These are phyloP conservation scores for Domatiomyces catenatus DNA, from an alignment of 2,329 filamentous ascomycete species.

Conservation along the genomic window DNA sequence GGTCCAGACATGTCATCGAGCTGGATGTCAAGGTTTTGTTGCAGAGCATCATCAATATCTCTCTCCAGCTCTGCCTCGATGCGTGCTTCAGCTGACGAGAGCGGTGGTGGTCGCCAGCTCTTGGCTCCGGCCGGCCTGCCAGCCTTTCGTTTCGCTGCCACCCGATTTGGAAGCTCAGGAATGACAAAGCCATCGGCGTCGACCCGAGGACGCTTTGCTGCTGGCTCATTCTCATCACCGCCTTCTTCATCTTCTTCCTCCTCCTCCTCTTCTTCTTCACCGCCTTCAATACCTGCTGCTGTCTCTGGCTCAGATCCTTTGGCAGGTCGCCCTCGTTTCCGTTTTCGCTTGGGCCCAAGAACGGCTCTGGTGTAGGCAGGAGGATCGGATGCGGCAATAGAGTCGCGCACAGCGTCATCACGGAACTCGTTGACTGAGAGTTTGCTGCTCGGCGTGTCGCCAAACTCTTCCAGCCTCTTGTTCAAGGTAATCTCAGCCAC, in stretches of 20 bases:
- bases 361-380: slow-evolving; percentile 53
- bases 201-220: slow-evolving; percentile 27
- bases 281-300: slow-evolving; percentile 30
- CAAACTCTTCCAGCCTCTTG: slow-evolving; percentile 83
- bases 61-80: slow-evolving; percentile 45
- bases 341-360: slow-evolving; percentile 47
- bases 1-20: slow-evolving; percentile 10
- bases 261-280: slow-evolving; percentile 27
- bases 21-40: slow-evolving; percentile 21
- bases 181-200: slow-evolving; percentile 58
- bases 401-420: slow-evolving; percentile 33
- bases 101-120: slow-evolving; percentile 30
- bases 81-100: slow-evolving; percentile 46
- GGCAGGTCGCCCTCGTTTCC: slow-evolving; percentile 24
- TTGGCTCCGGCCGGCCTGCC: slow-evolving; percentile 21
- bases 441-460: slow-evolving; percentile 64
- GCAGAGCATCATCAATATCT: slow-evolving; percentile 44
- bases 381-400: slow-evolving; percentile 47
- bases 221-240: slow-evolving; percentile 11
- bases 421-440: slow-evolving; percentile 77
- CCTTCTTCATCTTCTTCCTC: slow-evolving; percentile 32
- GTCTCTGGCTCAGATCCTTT: slow-evolving; percentile 19
- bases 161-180: slow-evolving; percentile 26
- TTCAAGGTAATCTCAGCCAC: slow-evolving; percentile 88
- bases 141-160: slow-evolving; percentile 1